Base-by-base conservation (phyloP, 306 rosid species). In the Fagus crenata region DNA sequence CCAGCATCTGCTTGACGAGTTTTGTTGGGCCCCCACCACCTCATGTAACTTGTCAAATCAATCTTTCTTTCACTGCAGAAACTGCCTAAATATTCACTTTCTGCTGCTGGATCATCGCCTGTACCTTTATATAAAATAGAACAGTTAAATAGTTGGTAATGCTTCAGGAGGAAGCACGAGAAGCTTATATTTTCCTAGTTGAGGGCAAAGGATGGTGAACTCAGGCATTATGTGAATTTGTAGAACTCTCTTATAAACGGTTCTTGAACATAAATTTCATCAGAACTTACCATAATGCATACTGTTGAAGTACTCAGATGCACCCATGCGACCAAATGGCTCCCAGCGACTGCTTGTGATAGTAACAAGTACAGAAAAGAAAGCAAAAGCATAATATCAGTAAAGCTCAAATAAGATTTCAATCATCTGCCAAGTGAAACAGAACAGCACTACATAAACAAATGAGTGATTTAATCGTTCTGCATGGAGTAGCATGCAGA, bases 11-110 rank as follows among this genome's bases (percentile, higher is more conserved):
- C 71, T 70, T 84, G 93, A 75, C 93, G 86, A 83, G 83, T 84
- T 85, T 93, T 96, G 80, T 75, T 89, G 72, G 96, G 77, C 80
- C 93, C 93, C 99, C 98, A 92, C 99, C 99, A 96, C 85, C 89
- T 92, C 79, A 96, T 87, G 85, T 86, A 84, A 82, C 86, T 88
- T 12, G 99, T 96, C 82, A 96, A 79, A 81, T 96, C 99, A 72
- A 89, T 76, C 91, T 91, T 96, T 84, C 90, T 92, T 64, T 92
- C 97, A 77, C 85, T 61, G 80, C 98, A 84, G 81, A 89, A 87
- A 77, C 87, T 84, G 39, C 89, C 84, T 33, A 74, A 59, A 40
- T 82, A 89, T 49, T 92, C 97, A 75, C 86, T 86, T 67, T 91
- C 96, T 71, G 92, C 87, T 61, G 92, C 96, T 68, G 91, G 91